Base-by-base conservation (phyloP, 192 early-diverging fungal genomes). In the Pilaira anomala region DNA sequence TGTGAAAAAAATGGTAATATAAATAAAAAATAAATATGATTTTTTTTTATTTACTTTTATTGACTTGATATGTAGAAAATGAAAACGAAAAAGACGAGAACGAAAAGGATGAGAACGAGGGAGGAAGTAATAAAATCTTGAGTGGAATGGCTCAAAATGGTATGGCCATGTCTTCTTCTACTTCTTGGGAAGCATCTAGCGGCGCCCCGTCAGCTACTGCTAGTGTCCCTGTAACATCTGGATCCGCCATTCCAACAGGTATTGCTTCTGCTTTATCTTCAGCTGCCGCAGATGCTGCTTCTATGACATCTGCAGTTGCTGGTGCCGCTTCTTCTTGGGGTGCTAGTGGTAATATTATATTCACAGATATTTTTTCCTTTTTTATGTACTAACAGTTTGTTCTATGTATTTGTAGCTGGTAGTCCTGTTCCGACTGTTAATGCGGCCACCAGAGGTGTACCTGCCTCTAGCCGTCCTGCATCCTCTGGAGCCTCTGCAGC, bases 321-420 rank as follows among this genome's bases (percentile, higher is more conserved):
- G 22, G 39, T 24, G 33, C 40, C 18, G 40, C 56, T 58, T 42
- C 56, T 39, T 58, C 56, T 16, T n/a, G 36, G 3, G 56, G 40
- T 13, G 56, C 56, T 26, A 5, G 39, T 58, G 56, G 56, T 42
- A 58, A 42, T 21, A 16, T 40, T n/a, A 22, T 39, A 22, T 42
- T 33, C 28, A 54, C 18, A 1, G 6, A 1, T n/a, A 33, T 28
- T 28, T 29, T 53, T 16, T 26, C 28, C 3, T 46, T 46, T 5
- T 18, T 46, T 5, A 14, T 18, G 13, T 46, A 18, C 44, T 18
- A 18, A 14, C 16, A 46, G 3, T 5, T 40, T 12, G 12, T 40
- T 12, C 12, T 18, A 1, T 19, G 11, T n/a, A 45, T 46, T 19
- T 46, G 16, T 42, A 58, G 33, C 9, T 42, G 21, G 36, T 24